Conservation (phyloP, 2,329 filamentous ascomycete genomes). For the Sporothrix schenckii region DNA sequence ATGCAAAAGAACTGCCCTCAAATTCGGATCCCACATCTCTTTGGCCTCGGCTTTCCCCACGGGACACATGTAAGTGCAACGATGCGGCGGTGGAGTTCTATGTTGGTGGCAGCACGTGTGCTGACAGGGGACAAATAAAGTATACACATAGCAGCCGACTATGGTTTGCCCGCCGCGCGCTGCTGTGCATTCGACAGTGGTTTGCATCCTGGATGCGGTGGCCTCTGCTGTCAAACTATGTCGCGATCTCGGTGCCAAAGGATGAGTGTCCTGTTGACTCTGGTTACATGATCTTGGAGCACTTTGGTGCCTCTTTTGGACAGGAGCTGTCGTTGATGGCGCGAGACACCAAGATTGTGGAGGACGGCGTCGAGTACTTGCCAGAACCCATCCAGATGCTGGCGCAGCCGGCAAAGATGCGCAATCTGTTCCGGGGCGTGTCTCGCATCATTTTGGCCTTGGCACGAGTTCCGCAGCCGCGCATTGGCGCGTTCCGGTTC, state of each 20-base stretch:
- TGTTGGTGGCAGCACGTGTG: too few species aligned
- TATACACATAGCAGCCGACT: conserved; percentile 1
- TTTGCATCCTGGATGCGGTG: conserved; percentile 14
- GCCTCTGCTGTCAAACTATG: conserved; percentile 19
- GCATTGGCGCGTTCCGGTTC: conserved; percentile 40
- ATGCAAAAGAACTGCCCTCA: conserved; percentile 45
- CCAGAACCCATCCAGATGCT: conserved; percentile 8
- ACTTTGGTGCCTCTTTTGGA: conserved; percentile 27
- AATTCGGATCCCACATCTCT: conserved; percentile 44
- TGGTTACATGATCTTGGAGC: conserved; percentile 32
- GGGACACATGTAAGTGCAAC: conserved; percentile 20
- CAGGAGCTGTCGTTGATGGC: conserved; percentile 20
- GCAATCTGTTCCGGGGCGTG: conserved; percentile 32
- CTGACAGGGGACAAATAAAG: background rate
- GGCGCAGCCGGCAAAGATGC: conserved; percentile 25
- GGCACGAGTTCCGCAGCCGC: conserved; percentile 40
- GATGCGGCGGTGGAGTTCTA: background rate
- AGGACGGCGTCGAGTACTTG: conserved; percentile 6
- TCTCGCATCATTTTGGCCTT: conserved; percentile 40
- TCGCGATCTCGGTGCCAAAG: background rate
- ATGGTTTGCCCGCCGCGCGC: background rate
- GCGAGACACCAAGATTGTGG: background rate
- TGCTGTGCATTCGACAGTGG: conserved; percentile 9
- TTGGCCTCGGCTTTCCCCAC: conserved; percentile 35
- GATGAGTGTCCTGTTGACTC: conserved; percentile 15